A percentile compares a stretch with the other conserved stretches of the same genome.
Evolutionary conservation across 305 asterid species (phyloP).

Genomic region (Salvia sclarea): DNA sequence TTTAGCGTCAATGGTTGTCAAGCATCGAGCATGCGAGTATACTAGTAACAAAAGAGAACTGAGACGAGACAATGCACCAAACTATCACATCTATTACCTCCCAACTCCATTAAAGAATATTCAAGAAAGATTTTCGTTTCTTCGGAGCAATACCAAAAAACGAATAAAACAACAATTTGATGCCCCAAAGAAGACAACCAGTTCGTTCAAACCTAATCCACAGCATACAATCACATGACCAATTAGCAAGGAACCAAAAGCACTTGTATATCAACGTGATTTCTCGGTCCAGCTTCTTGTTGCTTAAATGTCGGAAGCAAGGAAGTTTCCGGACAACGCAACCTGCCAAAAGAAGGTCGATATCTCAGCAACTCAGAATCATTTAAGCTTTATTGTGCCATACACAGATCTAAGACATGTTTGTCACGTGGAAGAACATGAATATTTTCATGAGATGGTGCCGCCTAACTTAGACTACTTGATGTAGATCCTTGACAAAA

Average conservation of each 20-base stretch:
- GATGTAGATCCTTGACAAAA: neutral
- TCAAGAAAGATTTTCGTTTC: neutral
- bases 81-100: neutral
- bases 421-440: neutral
- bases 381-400: neutral
- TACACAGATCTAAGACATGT: neutral
- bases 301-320: conserved; percentile 65
- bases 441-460: neutral
- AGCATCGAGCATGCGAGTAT: too few species aligned
- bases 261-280: neutral
- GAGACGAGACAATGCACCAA: neutral
- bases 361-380: conserved; percentile 12
- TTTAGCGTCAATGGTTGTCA: too few species aligned
- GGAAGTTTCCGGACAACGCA: conserved; percentile 61
- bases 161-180: neutral
- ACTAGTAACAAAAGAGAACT: too few species aligned
- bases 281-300: conserved; percentile 17
- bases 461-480: neutral
- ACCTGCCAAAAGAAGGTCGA: conserved; percentile 51
- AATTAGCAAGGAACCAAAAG: neutral
- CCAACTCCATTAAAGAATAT: neutral
- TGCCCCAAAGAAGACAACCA: neutral
- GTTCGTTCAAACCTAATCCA: neutral
- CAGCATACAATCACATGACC: neutral
- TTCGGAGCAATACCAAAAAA: neutral